Evolutionary conservation across 345 rosid genomes (phyloP).

Genomic region (Jatropha curcas): DNA sequence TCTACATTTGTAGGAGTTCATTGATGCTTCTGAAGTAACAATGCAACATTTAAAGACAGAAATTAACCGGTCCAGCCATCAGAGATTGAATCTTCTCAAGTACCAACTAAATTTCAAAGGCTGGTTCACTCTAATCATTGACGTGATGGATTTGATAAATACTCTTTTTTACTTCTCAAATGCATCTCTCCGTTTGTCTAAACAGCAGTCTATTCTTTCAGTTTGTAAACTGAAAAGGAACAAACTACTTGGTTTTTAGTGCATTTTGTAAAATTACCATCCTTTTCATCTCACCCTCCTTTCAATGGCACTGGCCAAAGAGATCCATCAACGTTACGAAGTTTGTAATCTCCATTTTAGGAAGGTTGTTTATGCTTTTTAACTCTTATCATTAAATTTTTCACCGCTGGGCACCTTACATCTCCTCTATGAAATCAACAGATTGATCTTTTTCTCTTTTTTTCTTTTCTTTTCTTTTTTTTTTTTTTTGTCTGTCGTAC

Average conservation of each 20-base stretch:
- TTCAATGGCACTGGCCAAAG: background rate
- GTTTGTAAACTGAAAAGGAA: background rate
- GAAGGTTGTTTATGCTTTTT: background rate
- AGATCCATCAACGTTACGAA: background rate
- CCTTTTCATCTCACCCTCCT: background rate
- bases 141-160: constrained; percentile 30
- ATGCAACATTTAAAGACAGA: constrained; percentile 67
- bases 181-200: background rate
- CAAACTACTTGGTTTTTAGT: background rate
- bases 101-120: constrained; percentile 73
- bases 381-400: background rate
- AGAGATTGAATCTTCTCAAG: constrained; percentile 46
- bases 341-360: background rate
- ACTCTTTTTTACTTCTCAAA: too few relatives aligned
- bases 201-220: constrained; percentile 7
- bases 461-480: too few relatives aligned
- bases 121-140: constrained; percentile 45
- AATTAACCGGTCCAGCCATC: constrained; percentile 20
- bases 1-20: constrained; percentile 54
- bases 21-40: constrained; percentile 59
- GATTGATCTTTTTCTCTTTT: too few relatives aligned
- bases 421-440: background rate
- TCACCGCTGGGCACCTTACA: background rate
- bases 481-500: too few relatives aligned
- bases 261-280: background rate